Base-by-base conservation (phyloP, 23 red algal species). In the Cyanidioschyzon merolae region DNA sequence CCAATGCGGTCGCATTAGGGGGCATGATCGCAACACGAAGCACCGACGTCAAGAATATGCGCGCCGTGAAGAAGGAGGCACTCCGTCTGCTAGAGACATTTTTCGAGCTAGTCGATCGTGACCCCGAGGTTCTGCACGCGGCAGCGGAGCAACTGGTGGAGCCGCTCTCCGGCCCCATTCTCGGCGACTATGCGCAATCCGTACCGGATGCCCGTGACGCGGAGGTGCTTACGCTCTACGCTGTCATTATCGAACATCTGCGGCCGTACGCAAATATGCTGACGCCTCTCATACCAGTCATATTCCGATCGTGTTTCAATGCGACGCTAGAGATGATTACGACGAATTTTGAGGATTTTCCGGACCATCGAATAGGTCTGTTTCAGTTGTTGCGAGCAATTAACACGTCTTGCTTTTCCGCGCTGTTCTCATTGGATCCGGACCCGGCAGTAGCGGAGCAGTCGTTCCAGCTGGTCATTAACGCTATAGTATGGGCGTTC, bases 311-410 rank as follows among this genome's bases (percentile, higher is more conserved):
- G 36, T 58, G 87, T 30, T 80, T 97, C 41, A 82, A 68, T 41
- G 71, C 71, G 18, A 97, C 93, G 18, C 76, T 97, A 36, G 88
- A 91, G 37, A 97, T 97, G 93, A 97, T 97, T 68, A 90, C 84
- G 82, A 97, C 85, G 39, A 97, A 97, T 75, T 97, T 97, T 79
- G 88, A 97, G 80, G 93, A 97, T 79, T 97, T 90, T 80, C 93
- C 93, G 18, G 93, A 97, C 45, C 78, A 88, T 34, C 84, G 93
- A 24, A 80, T 89, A 59, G 77, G 88, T 82, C 86, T 97, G 34
- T 97, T 97, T 80, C 67, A 87, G 75, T 82, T 97, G 1, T 57
- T 97, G 45, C 68, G 88, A 77, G 75, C 88, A 0, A 91, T 97
- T 57, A 89, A 91, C 76, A 78, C 87, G 57, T 82, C 90, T 58